These are phyloP conservation scores for Conringia planisiliqua DNA, from an alignment of 345 rosid genomes.

Conservation along the genomic window DNA sequence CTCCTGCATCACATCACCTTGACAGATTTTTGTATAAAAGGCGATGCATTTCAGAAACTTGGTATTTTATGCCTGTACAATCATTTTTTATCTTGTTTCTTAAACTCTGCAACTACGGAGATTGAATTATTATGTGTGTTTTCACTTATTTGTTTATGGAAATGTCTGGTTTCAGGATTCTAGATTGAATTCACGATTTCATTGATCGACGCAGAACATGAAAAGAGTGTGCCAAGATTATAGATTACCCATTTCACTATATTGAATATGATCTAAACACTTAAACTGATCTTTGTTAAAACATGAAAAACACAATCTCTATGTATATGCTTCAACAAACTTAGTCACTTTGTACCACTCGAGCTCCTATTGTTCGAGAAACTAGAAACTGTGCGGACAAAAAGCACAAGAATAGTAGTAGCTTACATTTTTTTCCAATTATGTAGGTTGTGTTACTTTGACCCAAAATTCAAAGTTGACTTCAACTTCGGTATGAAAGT, in stretches of 20 bases:
- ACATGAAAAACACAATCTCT: neutral
- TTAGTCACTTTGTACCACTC: constrained; percentile 12
- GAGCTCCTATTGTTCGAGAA: neutral
- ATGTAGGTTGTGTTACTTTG: constrained; percentile 4
- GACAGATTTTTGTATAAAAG: constrained; percentile 17
- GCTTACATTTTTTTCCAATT: constrained; percentile 12
- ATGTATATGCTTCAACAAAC: constrained; percentile 1
- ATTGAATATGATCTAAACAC: constrained; percentile 1
- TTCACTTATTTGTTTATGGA: neutral
- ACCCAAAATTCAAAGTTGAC: constrained; percentile 9
- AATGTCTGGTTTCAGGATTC: neutral
- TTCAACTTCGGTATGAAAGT: neutral
- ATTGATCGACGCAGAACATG: neutral
- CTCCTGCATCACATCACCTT: constrained; percentile 10
- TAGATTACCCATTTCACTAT: neutral
- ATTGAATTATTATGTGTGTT: neutral
- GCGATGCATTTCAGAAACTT: constrained; percentile 8
- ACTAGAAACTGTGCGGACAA: neutral
- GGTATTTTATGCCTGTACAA: constrained; percentile 7
- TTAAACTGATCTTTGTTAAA: neutral
- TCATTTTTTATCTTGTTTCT: neutral
- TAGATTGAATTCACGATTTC: neutral
- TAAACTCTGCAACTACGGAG: constrained; percentile 2
- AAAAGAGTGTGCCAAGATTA: neutral
- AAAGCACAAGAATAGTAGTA: constrained; percentile 14